A percentile compares a stretch with the other conserved stretches of the same genome.
Conservation (phyloP, 2,329 filamentous ascomycete species). For the Cladosporium sp. region DNA sequence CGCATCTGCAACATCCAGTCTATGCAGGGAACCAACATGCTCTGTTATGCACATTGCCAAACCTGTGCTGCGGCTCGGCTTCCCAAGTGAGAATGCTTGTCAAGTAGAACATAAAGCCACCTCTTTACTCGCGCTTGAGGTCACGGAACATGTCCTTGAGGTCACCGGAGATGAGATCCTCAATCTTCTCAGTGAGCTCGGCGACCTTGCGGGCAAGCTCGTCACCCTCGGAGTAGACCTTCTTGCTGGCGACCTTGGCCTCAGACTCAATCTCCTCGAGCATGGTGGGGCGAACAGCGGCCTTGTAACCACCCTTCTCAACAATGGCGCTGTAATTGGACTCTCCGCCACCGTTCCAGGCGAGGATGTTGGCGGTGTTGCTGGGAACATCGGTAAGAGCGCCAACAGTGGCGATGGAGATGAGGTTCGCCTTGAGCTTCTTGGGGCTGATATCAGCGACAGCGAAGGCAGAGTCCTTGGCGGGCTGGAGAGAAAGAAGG, state of each 20-base stretch:
- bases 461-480: conserved; percentile 85
- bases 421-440: conserved; percentile 87
- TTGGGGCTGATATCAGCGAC: conserved; percentile 86
- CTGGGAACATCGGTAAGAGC: conserved; percentile 78
- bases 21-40: conserved; percentile 11
- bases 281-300: conserved; percentile 60
- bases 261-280: conserved; percentile 39
- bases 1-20: conserved; percentile 8
- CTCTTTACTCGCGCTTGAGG: conserved; percentile 20
- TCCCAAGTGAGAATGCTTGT: background rate
- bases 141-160: conserved; percentile 51
- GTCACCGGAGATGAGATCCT: conserved; percentile 51
- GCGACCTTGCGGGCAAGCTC: conserved; percentile 50
- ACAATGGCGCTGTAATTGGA: conserved; percentile 70
- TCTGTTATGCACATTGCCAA: conserved; percentile 9
- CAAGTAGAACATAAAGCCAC: background rate
- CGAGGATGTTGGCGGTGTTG: conserved; percentile 90
- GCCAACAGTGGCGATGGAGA: conserved; percentile 77
- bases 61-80: conserved; percentile 8
- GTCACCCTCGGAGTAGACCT: conserved; percentile 37
- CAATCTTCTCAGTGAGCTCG: conserved; percentile 44
- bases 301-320: conserved; percentile 40
- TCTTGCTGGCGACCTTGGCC: conserved; percentile 44
- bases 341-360: conserved; percentile 97
- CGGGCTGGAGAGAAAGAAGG: conserved; percentile 92